Evolutionary conservation across 2,329 filamentous ascomycete species (phyloP).

Genomic region (Beauveria rudraprayagi): DNA sequence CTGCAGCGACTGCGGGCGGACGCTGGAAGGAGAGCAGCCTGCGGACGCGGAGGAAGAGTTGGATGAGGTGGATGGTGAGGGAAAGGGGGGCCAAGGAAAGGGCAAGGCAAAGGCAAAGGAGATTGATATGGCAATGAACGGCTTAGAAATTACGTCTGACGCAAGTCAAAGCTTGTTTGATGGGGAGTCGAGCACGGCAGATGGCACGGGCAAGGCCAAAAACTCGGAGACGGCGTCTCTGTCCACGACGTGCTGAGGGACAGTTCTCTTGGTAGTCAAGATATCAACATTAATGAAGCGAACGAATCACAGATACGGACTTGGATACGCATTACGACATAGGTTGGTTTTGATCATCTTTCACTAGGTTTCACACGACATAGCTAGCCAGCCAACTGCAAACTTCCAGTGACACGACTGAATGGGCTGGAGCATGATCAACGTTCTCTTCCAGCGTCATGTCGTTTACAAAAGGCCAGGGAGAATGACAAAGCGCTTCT

Average conservation of each 20-base stretch:
- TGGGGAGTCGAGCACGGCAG: conserved; percentile 24
- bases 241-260: conserved; percentile 23
- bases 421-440: not conserved
- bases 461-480: conserved; percentile 60
- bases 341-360: not conserved
- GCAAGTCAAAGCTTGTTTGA: conserved; percentile 31
- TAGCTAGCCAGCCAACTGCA: not conserved
- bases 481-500: conserved; percentile 78
- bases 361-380: not conserved
- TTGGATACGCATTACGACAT: not conserved
- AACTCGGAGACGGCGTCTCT: conserved; percentile 31
- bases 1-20: conserved; percentile 30
- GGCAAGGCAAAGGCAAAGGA: conserved; percentile 12
- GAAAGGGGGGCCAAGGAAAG: conserved; percentile 8
- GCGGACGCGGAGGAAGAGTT: conserved; percentile 15
- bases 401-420: not conserved
- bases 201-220: conserved; percentile 25
- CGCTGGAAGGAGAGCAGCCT: conserved; percentile 4
- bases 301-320: not conserved
- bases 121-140: conserved; percentile 9
- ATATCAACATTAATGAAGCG: not conserved
- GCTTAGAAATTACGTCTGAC: conserved; percentile 22
- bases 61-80: conserved; percentile 15
- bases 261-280: not conserved
- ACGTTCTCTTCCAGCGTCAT: no score